Base-by-base conservation (phyloP, 352 stramenopile species). In the Elongisporangium senticosum region DNA sequence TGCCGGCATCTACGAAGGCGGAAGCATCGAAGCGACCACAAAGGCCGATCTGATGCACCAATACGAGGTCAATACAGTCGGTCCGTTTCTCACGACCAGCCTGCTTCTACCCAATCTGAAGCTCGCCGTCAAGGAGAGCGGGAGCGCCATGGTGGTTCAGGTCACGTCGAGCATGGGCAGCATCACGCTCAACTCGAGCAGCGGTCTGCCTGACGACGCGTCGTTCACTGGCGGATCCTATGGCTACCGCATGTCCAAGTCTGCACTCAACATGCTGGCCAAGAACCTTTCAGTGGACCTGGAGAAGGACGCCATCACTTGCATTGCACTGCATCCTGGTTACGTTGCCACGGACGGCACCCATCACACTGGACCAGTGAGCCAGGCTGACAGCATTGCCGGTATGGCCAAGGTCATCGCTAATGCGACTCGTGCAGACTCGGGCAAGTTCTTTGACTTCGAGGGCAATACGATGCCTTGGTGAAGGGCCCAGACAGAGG, bases 201-300 rank as follows among this genome's bases (percentile, higher is more conserved):
- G 17, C 40, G 58, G 56, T 49, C 55, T 64, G 39, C 26, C 58
- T 26, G 58, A 67, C 43, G 28, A 39, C 7, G 10, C 28, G 28
- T 8, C 28, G 28, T 39, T 39, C 28, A 64, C 69, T n/a, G 86
- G 86, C 21, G 77, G 83, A 2, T 68, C 62, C 40, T 92, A 95
- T 59, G 80, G 71, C 49, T 94, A 95, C 67, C 80, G 84, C 26
- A 71, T 85, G 61, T 93, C 81, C 51, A 93, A 94, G 68, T 66
- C 75, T 21, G 83, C 86, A 43, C 72, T 93, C 40, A 93, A 95
- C 71, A 92, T 89, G 67, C 58, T 89, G 39, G 75, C 62, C 37
- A 83, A 86, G 65, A 80, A 68, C 55, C 57, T 92, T 20, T 51
- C 72, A 11, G n/a, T 84, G 7, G 82, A 88, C 43, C 59, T 91